Evolutionary conservation across 306 rosid genomes (phyloP), one percentile per base, ranked within the genome.

Genomic region (Pterocarpus macrocarpus): DNA sequence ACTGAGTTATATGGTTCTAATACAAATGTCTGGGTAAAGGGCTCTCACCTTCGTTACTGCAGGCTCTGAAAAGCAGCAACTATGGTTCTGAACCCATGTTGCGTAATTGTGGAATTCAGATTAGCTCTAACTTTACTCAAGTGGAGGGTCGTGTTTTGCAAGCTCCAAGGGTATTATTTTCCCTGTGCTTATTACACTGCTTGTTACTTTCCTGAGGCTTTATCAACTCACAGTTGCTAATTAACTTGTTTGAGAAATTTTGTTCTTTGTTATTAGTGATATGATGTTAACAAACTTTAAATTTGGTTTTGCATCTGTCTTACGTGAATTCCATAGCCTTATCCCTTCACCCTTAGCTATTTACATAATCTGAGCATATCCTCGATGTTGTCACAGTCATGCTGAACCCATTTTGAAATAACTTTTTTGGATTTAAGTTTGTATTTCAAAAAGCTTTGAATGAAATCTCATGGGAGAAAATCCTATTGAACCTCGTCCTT

Each of bases 111-210:
- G 97, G 98, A 13, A 61, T 96, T 45, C 33, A 88, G 49, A 90
- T 93, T 36, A 84, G 38, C 62, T 16, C 69, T 8, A 47, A 57
- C 53, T 96, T 96, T 43, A 87, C 93, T 10, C 90, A 90, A 85
- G 94, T 96, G 22, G 98, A 96, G 11, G 97, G 98, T 3, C 95
- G 99, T 5, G 97, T 93, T 57, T 78, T 96, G 68, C 92, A 89
- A 30, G 94, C 98, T 11, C 98, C 99, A 1, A 89, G 76, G 97
- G 99, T 96, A 83, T 32, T n/a, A 43, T 6, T 57, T 8, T 62
- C 10, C 28, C 28, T 22, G 28, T 22, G 28, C 28, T 52, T 38
- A 36, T 59, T 30, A 34, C 64, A 75, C 17, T 44, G 57, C 57
- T 55, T 45, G 12, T 6, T 43, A 43, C 0, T 43, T 43, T 43